Conservation (phyloP, 1,139 yeast genomes). For the Pneumocystis canis region DNA sequence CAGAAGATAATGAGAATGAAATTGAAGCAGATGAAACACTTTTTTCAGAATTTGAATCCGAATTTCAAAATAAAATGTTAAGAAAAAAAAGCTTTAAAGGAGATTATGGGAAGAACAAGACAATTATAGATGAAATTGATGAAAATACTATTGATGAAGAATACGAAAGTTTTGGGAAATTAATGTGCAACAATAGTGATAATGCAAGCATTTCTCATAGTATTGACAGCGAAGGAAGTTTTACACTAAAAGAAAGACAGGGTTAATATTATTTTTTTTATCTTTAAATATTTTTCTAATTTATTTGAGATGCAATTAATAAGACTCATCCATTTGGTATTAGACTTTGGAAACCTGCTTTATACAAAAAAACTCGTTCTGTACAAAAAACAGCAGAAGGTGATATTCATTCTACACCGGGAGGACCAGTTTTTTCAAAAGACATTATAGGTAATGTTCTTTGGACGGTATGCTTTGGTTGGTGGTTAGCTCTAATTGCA, state of each 20-base stretch:
- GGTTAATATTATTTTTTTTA: background rate
- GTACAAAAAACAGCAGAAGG: conserved; percentile 85
- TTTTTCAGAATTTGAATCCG: conserved; percentile 3
- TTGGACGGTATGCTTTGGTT: conserved; percentile 13
- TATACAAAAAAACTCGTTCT: conserved; percentile 81
- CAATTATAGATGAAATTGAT: conserved; percentile 3
- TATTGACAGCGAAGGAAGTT: conserved; percentile 7
- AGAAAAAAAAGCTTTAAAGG: conserved; percentile 2
- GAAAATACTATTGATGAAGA: conserved; percentile 3
- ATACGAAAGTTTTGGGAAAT: background rate
- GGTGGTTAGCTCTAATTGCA: conserved; percentile 17
- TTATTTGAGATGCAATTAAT: conserved; percentile 73
- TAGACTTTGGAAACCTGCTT: conserved; percentile 95
- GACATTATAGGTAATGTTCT: conserved; percentile 14
- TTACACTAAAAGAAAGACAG: conserved; percentile 1
- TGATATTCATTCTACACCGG: conserved; percentile 74
- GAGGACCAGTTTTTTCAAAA: conserved; percentile 36
- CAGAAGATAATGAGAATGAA: conserved; percentile 11
- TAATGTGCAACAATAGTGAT: conserved; percentile 1
- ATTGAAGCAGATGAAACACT: conserved; percentile 9
- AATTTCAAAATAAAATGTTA: background rate
- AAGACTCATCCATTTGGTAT: conserved; percentile 97
- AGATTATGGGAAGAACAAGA: conserved; percentile 4
- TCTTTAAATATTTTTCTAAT: background rate
- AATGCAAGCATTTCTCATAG: conserved; percentile 5